phyloP scores from a whole-genome alignment of 306 rosid species.

The Trichosanthes truncata region DNA sequence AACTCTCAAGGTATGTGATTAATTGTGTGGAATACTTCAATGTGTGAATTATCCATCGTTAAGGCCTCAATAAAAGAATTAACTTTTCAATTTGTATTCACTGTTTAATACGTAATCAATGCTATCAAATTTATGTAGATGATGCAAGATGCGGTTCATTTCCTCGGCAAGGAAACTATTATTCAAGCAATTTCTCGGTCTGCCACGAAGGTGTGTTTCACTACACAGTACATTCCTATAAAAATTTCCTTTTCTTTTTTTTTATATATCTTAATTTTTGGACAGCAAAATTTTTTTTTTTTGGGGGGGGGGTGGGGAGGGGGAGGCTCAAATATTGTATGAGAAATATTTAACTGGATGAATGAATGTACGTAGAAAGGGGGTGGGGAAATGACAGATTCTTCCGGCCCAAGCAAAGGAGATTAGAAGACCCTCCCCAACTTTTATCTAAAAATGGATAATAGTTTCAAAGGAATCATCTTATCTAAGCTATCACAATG shows the following conservation, averaged over 20 bases:
- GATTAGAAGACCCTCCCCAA: background rate
- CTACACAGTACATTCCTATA: background rate
- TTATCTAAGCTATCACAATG: background rate
- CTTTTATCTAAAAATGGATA: background rate
- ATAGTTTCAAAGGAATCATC: background rate
- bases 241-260: background rate
- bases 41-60: background rate
- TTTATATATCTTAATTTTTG: background rate
- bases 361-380: too few relatives aligned
- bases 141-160: conserved; percentile 98
- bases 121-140: conserved; percentile 27
- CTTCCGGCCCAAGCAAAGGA: background rate
- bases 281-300: background rate
- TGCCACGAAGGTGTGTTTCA: conserved; percentile 74
- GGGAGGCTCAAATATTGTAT: background rate
- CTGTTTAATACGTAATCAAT: background rate
- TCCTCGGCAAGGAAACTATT: conserved; percentile 90
- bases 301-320: background rate
- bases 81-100: background rate
- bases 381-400: background rate
- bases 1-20: conserved; percentile 70
- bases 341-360: too few relatives aligned
- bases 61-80: background rate
- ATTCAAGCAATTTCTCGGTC: conserved; percentile 96
- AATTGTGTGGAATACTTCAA: background rate